Evolutionary conservation across 2,329 filamentous ascomycete genomes (phyloP).

Genomic region (Diaporthe batatas): DNA sequence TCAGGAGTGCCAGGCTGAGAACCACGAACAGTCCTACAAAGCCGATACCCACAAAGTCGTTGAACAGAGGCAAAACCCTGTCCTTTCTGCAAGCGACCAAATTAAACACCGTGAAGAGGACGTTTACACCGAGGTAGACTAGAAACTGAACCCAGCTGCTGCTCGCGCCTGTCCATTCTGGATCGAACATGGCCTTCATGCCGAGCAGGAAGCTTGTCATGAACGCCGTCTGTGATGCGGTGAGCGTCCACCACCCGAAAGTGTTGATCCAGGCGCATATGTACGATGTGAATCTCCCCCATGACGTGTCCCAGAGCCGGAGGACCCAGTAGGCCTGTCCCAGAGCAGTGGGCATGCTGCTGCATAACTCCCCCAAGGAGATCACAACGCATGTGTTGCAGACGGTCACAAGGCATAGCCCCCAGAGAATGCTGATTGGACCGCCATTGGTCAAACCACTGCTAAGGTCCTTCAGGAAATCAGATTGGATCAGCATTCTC

Average conservation of each 20-base stretch:
- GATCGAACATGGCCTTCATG: slow-evolving; percentile 68
- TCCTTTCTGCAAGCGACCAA: slow-evolving; percentile 60
- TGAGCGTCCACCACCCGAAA: slow-evolving; percentile 70
- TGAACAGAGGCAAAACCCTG: slow-evolving; percentile 63
- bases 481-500: not conserved
- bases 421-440: slow-evolving; percentile 68
- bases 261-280: slow-evolving; percentile 73
- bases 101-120: slow-evolving; percentile 36
- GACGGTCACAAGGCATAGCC: slow-evolving; percentile 63
- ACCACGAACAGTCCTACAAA: slow-evolving; percentile 67
- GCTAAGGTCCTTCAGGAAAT: slow-evolving; percentile 50
- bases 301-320: slow-evolving; percentile 49
- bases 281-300: slow-evolving; percentile 65
- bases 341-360: slow-evolving; percentile 70
- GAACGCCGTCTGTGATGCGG: slow-evolving; percentile 68
- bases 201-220: slow-evolving; percentile 70
- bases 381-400: slow-evolving; percentile 67
- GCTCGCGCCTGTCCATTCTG: slow-evolving; percentile 53
- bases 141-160: slow-evolving; percentile 68
- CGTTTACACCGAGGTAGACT: slow-evolving; percentile 61
- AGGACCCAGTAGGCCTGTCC: slow-evolving; percentile 72
- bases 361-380: slow-evolving; percentile 68
- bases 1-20: slow-evolving; percentile 64
- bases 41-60: slow-evolving; percentile 62
- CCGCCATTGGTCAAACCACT: slow-evolving; percentile 68